Percentiles rank a stretch among this genome's conserved stretches.
Conservation (phyloP, 306 rosid genomes). For the Ziziphus jujuba region DNA sequence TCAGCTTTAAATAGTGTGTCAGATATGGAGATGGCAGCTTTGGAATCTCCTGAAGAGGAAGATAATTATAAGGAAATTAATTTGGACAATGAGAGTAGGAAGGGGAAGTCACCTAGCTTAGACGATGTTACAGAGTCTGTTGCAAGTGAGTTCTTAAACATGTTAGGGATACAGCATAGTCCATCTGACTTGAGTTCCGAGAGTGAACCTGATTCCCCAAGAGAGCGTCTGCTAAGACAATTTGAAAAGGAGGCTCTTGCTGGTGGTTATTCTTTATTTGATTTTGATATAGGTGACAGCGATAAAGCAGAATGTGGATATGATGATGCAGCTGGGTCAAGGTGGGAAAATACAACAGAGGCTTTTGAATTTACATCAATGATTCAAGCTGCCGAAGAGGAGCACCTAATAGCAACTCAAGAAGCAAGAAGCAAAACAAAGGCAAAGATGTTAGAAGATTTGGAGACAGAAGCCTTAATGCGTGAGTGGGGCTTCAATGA, state of each 20-base stretch:
- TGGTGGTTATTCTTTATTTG: constrained; percentile 66
- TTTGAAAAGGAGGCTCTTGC: constrained; percentile 76
- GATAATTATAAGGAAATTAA: constrained; percentile 34
- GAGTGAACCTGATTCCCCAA: constrained; percentile 81
- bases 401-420: constrained; percentile 40
- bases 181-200: constrained; percentile 58
- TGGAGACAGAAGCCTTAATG: constrained; percentile 88
- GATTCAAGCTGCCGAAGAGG: constrained; percentile 49
- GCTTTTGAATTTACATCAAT: constrained; percentile 38
- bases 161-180: constrained; percentile 63
- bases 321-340: constrained; percentile 33
- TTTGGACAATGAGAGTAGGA: constrained; percentile 22
- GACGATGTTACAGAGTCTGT: constrained; percentile 68
- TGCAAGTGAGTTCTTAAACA: constrained; percentile 68
- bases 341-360: constrained; percentile 36
- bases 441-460: constrained; percentile 69
- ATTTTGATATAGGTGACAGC: constrained; percentile 38
- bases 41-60: constrained; percentile 58
- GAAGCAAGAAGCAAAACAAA: constrained; percentile 47
- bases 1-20: constrained; percentile 58
- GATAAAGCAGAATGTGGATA: constrained; percentile 34
- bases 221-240: constrained; percentile 80
- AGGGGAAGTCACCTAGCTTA: constrained; percentile 48
- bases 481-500: constrained; percentile 84
- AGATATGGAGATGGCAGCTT: constrained; percentile 54